Evolutionary conservation across 495 filamentous ascomycete species (phyloP), one percentile per base, ranked within the genome.

Genomic region (Friedmanniomyces simplex): DNA sequence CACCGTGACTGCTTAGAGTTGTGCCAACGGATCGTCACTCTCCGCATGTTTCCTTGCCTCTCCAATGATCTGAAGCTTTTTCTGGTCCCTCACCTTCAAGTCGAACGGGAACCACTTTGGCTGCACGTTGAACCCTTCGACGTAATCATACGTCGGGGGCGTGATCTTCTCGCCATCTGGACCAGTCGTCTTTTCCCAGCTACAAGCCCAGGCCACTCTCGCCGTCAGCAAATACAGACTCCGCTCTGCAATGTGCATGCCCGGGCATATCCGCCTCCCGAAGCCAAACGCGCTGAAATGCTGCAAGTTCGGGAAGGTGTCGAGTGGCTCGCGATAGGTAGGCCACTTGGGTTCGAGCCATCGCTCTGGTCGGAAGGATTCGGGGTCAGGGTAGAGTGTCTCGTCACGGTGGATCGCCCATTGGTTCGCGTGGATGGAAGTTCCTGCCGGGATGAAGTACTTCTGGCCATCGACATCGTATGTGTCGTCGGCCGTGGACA

Each of bases 151-250:
- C 28, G 28, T 4, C 3, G 10, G 28, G 4, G 28, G 28, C 28
- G 10, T 10, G 10, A 32, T 32, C 4, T 32, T 10, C 3, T 32
- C 28, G 28, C 28, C 28, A 10, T n/a, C n/a, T n/a, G n/a, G n/a
- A n/a, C 4, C 28, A 32, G 28, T 10, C 10, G 28, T 32, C 28
- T 32, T 32, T 32, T 32, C 4, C 4, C 10, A 32, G 28, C 10
- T 10, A 10, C 28, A 32, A 4, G 28, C 3, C 80, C 80, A 82
- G 6, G 76, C 72, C 53, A 81, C 61, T 6, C 77, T 74, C 46
- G 77, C 74, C 69, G 80, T 74, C 43, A 70, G 63, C 1, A 82
- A 68, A 59, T 77, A 75, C n/a, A 81, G 58, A 37, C 74, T 72
- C 59, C 77, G 73, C 45, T 77, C 73, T 6, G 77, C 79, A 55